phyloP scores from a whole-genome alignment of 352 stramenopile species.

The Globisporangium lucens region DNA sequence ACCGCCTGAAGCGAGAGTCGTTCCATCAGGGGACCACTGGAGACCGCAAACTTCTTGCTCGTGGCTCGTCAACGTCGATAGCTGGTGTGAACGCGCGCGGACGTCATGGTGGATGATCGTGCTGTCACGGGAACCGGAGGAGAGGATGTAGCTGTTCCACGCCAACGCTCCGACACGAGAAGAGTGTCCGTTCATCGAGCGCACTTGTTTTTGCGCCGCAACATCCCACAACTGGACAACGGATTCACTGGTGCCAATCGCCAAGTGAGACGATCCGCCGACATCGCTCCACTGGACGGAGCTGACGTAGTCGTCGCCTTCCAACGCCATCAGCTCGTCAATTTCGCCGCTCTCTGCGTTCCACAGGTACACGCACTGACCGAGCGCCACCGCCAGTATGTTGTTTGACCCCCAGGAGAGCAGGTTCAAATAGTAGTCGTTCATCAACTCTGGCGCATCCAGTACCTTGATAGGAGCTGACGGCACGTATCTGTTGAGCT shows the following conservation, averaged over 20 bases:
- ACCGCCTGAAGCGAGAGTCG: slow-evolving; percentile 93
- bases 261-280: slow-evolving; percentile 78
- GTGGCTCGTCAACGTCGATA: slow-evolving; percentile 92
- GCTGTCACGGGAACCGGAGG: slow-evolving; percentile 92
- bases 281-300: slow-evolving; percentile 96
- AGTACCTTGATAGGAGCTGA: slow-evolving; percentile 95
- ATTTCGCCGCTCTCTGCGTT: slow-evolving; percentile 96
- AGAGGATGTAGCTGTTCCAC: slow-evolving; percentile 95
- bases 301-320: slow-evolving; percentile 94
- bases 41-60: slow-evolving; percentile 98
- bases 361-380: slow-evolving; percentile 98
- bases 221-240: slow-evolving; percentile 98
- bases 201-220: slow-evolving; percentile 88
- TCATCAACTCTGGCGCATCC: slow-evolving; percentile 97
- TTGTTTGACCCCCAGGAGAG: slow-evolving; percentile 97
- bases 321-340: slow-evolving; percentile 90
- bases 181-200: slow-evolving; percentile 91
- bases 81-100: slow-evolving; percentile 70
- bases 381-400: slow-evolving; percentile 96
- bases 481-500: slow-evolving; percentile 94
- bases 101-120: slow-evolving; percentile 90
- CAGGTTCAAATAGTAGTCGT: slow-evolving; percentile 99
- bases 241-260: slow-evolving; percentile 94
- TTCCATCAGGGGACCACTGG: slow-evolving; percentile 96
- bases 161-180: slow-evolving; percentile 92